Conservation (phyloP, 176 grass and related monocot species). For the Oryza meridionalis region DNA sequence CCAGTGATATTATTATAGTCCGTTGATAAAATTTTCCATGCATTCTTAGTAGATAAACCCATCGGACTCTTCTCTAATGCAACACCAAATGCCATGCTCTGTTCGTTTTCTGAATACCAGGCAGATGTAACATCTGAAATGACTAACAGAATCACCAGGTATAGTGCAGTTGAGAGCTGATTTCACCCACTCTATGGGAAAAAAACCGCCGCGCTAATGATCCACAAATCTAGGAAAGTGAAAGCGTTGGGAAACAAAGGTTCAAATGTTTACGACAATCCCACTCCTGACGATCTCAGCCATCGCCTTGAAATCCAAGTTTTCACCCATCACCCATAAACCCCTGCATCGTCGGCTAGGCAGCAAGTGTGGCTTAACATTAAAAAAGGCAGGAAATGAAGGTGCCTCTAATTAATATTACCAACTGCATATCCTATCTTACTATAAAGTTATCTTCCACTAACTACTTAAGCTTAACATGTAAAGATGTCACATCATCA, state of each 20-base stretch:
- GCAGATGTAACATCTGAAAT: background rate
- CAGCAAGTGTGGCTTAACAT: too few relatives aligned
- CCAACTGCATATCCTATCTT: too few relatives aligned
- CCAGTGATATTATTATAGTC: background rate
- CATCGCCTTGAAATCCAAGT: background rate
- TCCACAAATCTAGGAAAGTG: background rate
- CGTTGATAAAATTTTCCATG: background rate
- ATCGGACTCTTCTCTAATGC: background rate
- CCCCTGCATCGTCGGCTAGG: background rate
- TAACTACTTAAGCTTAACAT: too few relatives aligned
- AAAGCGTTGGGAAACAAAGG: background rate
- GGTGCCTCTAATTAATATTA: too few relatives aligned
- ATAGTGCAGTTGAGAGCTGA: background rate
- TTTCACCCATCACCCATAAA: background rate
- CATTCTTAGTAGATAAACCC: background rate
- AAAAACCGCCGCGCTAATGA: background rate
- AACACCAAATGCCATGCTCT: background rate
- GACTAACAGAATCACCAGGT: background rate
- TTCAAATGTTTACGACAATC: background rate
- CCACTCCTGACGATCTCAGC: slow-evolving; percentile 7
- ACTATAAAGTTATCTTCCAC: too few relatives aligned
- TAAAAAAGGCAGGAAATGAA: too few relatives aligned
- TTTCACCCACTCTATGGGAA: background rate
- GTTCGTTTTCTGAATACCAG: background rate
- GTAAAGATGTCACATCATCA: too few relatives aligned